phyloP scores from a whole-genome alignment of 345 rosid species.

The Populus simonii region DNA sequence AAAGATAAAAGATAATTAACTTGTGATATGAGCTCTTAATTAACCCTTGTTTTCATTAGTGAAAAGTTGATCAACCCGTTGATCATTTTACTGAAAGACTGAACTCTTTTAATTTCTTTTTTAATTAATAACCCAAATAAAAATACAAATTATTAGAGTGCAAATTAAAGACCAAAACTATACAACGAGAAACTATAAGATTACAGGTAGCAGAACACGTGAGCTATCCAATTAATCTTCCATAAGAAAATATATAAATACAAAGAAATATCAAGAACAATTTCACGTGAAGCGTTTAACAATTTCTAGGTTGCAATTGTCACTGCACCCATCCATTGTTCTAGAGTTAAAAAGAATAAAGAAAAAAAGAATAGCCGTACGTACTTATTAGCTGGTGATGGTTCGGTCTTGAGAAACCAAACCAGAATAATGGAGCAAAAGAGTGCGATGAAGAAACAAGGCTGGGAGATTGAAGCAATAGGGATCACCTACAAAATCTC shows the following conservation, averaged over 20 bases:
- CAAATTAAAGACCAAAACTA: not conserved
- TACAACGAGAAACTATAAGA: not conserved
- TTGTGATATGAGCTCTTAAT: too few species aligned
- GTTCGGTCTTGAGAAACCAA: not conserved
- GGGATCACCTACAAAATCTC: constrained; percentile 66
- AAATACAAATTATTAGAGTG: too few species aligned
- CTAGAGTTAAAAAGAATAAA: not conserved
- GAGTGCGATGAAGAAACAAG: constrained; percentile 64
- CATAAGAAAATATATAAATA: not conserved
- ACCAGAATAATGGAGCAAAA: not conserved
- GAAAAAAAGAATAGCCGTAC: not conserved
- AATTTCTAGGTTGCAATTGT: constrained; percentile 1
- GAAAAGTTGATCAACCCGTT: too few species aligned
- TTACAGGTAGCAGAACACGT: not conserved
- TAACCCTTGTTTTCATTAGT: too few species aligned
- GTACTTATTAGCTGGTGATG: not conserved
- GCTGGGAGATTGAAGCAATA: constrained; percentile 79
- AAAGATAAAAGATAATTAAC: too few species aligned
- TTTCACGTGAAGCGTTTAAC: constrained; percentile 4
- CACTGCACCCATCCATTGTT: not conserved
- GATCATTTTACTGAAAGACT: too few species aligned
- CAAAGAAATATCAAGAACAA: not conserved
- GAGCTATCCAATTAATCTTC: not conserved
- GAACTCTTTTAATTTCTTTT: too few species aligned
- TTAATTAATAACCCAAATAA: too few species aligned